Conservation (phyloP, 345 rosid genomes). For the Arabidopsis suecica region DNA sequence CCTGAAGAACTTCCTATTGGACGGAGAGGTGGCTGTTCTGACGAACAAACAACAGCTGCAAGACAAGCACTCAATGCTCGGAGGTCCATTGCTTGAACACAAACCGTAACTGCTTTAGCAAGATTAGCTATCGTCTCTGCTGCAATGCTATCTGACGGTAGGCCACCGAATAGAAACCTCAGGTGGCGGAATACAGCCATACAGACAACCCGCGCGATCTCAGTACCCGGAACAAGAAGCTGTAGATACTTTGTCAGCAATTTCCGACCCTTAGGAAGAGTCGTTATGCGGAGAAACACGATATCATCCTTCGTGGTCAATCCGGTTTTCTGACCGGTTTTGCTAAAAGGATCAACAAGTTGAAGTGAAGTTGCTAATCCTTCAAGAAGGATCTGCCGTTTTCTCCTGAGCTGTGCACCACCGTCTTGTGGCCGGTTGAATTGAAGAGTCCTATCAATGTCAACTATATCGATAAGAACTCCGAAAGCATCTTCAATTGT, state of each 20-base stretch:
- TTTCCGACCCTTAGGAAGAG: constrained; percentile 89
- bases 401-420: constrained; percentile 74
- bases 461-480: constrained; percentile 85
- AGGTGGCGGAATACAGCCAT: constrained; percentile 96
- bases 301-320: constrained; percentile 74
- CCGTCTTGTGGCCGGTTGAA: constrained; percentile 81
- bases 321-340: constrained; percentile 57
- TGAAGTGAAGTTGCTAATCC: constrained; percentile 90
- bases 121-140: constrained; percentile 69
- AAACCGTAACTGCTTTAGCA: constrained; percentile 65
- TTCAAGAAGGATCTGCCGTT: constrained; percentile 75
- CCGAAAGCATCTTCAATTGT: constrained; percentile 80
- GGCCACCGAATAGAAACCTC: constrained; percentile 82
- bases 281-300: constrained; percentile 72
- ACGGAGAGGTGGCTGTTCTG: constrained; percentile 96
- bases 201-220: constrained; percentile 81
- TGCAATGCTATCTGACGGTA: constrained; percentile 66
- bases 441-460: constrained; percentile 78
- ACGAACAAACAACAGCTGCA: constrained; percentile 96
- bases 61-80: constrained; percentile 91
- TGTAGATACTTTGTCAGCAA: constrained; percentile 67
- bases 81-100: constrained; percentile 82
- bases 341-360: constrained; percentile 89
- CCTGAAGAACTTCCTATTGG: constrained; percentile 92
- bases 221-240: constrained; percentile 84